A percentile compares a stretch with the other conserved stretches of the same genome.
Evolutionary conservation across 139 green algal species (phyloP).

Genomic region (Microglena sp.): DNA sequence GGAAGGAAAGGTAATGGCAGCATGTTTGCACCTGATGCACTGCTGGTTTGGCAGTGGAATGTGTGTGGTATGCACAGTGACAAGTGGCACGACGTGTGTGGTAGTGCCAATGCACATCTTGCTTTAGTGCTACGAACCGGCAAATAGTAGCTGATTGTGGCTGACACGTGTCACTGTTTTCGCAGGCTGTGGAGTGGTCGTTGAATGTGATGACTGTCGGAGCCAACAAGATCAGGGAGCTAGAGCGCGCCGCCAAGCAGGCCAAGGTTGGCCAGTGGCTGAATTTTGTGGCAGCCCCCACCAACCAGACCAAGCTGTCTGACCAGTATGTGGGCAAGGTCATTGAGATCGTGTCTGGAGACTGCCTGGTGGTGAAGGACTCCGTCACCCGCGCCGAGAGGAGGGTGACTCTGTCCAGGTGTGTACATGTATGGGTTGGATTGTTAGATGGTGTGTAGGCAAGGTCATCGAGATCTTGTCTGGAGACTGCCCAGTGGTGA

Average conservation of each 20-base stretch:
- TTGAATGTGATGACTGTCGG: conserved; percentile 62
- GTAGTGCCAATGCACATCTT: too few relatives aligned
- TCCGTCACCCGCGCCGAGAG: conserved; percentile 50
- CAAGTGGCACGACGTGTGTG: too few relatives aligned
- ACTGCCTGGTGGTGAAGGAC: conserved; percentile 82
- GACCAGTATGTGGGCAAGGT: conserved; percentile 62
- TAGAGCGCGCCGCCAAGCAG: conserved; percentile 76
- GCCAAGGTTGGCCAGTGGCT: conserved; percentile 63
- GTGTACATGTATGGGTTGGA: not conserved
- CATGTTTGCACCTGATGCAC: too few relatives aligned
- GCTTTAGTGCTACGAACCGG: too few relatives aligned
- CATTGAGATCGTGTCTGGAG: conserved; percentile 81
- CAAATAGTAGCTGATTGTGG: too few relatives aligned
- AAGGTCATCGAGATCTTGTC: not conserved
- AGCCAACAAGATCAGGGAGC: conserved; percentile 56
- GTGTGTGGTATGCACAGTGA: too few relatives aligned
- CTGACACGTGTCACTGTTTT: too few relatives aligned
- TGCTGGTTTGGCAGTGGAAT: too few relatives aligned
- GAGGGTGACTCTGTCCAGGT: conserved; percentile 72
- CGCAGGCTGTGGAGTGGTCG: conserved; percentile 74
- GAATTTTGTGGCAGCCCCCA: conserved; percentile 50
- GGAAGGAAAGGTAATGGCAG: too few relatives aligned
- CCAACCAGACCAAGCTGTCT: conserved; percentile 51
- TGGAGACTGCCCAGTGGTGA: not conserved
- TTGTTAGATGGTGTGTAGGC: not conserved